Evolutionary conservation across 2,329 filamentous ascomycete species (phyloP).

Genomic region (Hypoxylon sp.): DNA sequence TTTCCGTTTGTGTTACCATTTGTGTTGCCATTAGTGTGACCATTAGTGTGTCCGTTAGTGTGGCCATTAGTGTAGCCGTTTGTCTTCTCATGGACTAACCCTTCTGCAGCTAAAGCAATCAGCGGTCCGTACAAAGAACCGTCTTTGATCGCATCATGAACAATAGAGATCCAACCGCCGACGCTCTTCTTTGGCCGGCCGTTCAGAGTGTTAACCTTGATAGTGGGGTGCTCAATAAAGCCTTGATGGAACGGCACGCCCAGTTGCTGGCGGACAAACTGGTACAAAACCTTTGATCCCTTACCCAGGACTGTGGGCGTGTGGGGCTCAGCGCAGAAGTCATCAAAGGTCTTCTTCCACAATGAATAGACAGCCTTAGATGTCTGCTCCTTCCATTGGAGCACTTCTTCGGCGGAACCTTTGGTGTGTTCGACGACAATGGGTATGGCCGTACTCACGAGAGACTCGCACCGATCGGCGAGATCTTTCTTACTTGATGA

Average conservation of each 20-base stretch:
- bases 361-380: slow-evolving; percentile 19
- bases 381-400: slow-evolving; percentile 37
- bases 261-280: slow-evolving; percentile 44
- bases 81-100: slow-evolving; percentile 29
- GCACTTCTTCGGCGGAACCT: slow-evolving; percentile 26
- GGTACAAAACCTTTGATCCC: slow-evolving; percentile 36
- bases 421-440: slow-evolving; percentile 32
- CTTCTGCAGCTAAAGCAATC: slow-evolving; percentile 34
- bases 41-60: slow-evolving; percentile 27
- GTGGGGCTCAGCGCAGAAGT: slow-evolving; percentile 33
- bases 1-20: slow-evolving; percentile 29
- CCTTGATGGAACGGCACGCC: slow-evolving; percentile 48
- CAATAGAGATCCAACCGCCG: slow-evolving; percentile 45
- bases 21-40: slow-evolving; percentile 7
- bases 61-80: slow-evolving; percentile 26
- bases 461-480: slow-evolving; percentile 33
- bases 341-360: slow-evolving; percentile 31
- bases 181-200: slow-evolving; percentile 45
- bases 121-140: slow-evolving; percentile 39
- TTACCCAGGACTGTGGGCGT: slow-evolving; percentile 41
- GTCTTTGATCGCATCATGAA: slow-evolving; percentile 44
- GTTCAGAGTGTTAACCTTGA: slow-evolving; percentile 28
- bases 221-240: slow-evolving; percentile 44
- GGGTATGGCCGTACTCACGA: slow-evolving; percentile 39
- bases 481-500: slow-evolving; percentile 41